Conservation (phyloP, 345 rosid species). For the Hibiscus trionum region DNA sequence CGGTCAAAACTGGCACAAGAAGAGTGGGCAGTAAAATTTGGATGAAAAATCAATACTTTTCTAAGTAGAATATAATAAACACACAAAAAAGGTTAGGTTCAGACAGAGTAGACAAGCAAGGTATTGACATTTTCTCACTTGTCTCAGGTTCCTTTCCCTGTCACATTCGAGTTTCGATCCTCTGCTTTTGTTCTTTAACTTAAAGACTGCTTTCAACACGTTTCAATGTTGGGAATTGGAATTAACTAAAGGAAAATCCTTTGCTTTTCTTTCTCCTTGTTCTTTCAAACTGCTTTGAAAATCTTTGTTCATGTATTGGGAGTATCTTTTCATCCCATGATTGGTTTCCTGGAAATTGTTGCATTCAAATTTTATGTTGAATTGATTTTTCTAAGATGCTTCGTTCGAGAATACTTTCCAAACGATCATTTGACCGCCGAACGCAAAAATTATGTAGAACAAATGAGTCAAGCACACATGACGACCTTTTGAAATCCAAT, state of each 20-base stretch:
- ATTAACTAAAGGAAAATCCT: not conserved
- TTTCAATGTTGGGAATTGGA: slow-evolving; percentile 3
- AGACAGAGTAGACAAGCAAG: not conserved
- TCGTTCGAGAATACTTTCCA: too few species aligned
- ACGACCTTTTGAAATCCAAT: too few species aligned
- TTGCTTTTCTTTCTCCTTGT: not conserved
- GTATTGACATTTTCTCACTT: slow-evolving; percentile 7
- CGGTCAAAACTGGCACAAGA: slow-evolving; percentile 23
- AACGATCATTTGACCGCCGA: too few species aligned
- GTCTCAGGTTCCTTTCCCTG: not conserved
- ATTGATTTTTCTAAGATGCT: too few species aligned
- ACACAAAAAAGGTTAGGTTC: not conserved
- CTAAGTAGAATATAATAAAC: not conserved
- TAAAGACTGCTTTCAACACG: not conserved
- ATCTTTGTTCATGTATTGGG: not conserved
- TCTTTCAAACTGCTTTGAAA: not conserved
- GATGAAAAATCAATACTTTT: not conserved
- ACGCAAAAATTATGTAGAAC: too few species aligned
- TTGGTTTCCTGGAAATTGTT: not conserved
- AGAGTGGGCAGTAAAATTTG: not conserved
- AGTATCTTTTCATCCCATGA: too few species aligned
- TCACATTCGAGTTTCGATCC: not conserved
- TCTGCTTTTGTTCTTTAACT: too few species aligned
- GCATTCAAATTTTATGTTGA: not conserved
- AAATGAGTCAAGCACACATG: too few species aligned